Evolutionary conservation across 371 early-diverging fungal species (phyloP), one percentile per base, ranked within the genome.

Genomic region (Zychaea mexicana): DNA sequence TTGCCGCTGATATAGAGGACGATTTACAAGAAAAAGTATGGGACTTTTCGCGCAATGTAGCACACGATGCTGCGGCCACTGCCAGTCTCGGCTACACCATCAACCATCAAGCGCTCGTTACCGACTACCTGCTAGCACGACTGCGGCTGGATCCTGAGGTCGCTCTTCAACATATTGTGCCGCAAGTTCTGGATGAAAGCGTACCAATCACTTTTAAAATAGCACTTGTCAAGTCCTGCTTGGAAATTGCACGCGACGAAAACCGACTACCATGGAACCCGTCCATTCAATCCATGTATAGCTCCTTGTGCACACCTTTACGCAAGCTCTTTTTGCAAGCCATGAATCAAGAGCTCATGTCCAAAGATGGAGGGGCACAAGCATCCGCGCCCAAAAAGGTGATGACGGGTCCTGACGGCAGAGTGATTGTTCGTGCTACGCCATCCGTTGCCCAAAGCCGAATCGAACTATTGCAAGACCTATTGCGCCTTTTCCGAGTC

Each of bases 21-120:
- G 93, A 94, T 36, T 71, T 94, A 28, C 88, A 87, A 71, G 88
- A 88, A 52, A 85, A 86, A 55, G 79, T 90, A 12, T 92, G 89
- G 72, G 87, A 88, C 74, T 89, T 61, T 83, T 80, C 67, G 74
- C 86, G 66, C 66, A 80, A 62, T 8, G 10, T 46, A 0, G 60
- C 65, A 19, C 76, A 62, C 73, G 77, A 32, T 69, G 74, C 57
- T 49, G 72, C 64, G 27, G 86, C 46, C 24, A 72, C 77, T 9
- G 62, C 79, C 26, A 75, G 73, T 13, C 70, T 77, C 0, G 83
- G 77, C n/a, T 71, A 71, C 52, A 60, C 58, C 9, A 67, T 86
- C 28, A 87, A 90, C 67, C 79, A 76, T 17, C 62, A 74, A 38
- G 62, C 58, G 0, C 74, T 93, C 5, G 82, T 88, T 60, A 88